Evolutionary conservation across 192 early-diverging fungal species (phyloP).

Genomic region (Piromyces finnis): DNA sequence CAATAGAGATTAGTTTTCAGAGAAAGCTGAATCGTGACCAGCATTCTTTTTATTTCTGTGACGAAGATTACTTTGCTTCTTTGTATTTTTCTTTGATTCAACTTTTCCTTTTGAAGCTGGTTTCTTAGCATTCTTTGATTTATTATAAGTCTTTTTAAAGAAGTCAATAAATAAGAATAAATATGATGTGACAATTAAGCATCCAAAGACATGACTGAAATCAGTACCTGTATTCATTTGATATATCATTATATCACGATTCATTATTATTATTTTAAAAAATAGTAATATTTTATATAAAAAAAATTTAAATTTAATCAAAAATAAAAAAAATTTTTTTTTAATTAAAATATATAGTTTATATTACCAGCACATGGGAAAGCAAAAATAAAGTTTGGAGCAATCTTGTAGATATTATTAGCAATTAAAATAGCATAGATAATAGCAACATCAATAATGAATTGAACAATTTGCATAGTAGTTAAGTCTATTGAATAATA

Average conservation of each 20-base stretch:
- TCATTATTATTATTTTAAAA: no score
- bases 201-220: not conserved
- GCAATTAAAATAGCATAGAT: slow-evolving; percentile 49
- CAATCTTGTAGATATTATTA: not conserved
- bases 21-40: not conserved
- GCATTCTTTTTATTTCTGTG: not conserved
- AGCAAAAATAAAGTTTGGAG: not conserved
- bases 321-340: no score
- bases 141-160: not conserved
- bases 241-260: no score
- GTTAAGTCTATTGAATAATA: slow-evolving; percentile 54
- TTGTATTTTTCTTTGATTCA: not conserved
- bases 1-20: not conserved
- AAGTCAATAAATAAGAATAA: not conserved
- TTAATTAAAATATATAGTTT: no score
- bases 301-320: no score
- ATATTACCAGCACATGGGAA: not conserved
- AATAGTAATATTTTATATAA: no score
- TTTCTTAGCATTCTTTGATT: not conserved
- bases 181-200: not conserved
- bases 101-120: not conserved
- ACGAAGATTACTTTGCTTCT: not conserved
- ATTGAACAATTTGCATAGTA: slow-evolving; percentile 76
- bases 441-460: slow-evolving; percentile 68
- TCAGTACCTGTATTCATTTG: not conserved